Base-by-base conservation (phyloP, 2,329 filamentous ascomycete species). In the Ceratocystis huliohia region DNA sequence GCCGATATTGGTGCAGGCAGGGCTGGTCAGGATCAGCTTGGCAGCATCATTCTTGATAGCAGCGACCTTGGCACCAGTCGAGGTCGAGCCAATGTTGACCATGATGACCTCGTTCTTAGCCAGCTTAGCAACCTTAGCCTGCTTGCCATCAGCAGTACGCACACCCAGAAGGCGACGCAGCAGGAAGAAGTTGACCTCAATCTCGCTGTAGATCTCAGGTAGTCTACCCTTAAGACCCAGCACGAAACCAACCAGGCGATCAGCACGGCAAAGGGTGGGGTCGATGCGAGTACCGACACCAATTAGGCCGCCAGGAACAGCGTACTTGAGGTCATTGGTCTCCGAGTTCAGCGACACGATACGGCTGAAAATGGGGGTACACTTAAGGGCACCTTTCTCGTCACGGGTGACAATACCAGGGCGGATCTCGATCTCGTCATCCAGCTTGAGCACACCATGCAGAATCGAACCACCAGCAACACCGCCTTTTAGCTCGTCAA, bases 181-280 rank as follows among this genome's bases (percentile, higher is more conserved):
- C 69, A 99, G 84, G 84, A 97, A 99, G 83, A 97, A 99, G 84
- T 97, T 97, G 78, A 96, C 92, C 80, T 99, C 94, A 69, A 99
- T 88, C 78, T 99, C 94, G 72, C 88, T 94, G 82, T 97, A 99
- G 76, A 99, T 97, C 75, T 94, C 91, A 63, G 94, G 94, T 28
- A 99, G 86, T 72, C 88, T 86, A 71, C 94, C 94, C 79, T 92
- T 92, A 72, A 96, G 88, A 76, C 94, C 94, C 68, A 99, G 86
- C 64, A 99, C 94, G 84, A 96, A 96, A 76, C 94, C 94, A 72
- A 99, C 94, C 10, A 99, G 86, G 85, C 94, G 93, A 85, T 99
- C 94, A 72, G 94, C 94, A 86, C 94, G 86, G 86, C 94, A 99
- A 65, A 99, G 87, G 4, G 94, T 99, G 69, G 94, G 94, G 76